Evolutionary conservation across 768 basidiomycete species (phyloP).

Genomic region (Lentinula sp.): DNA sequence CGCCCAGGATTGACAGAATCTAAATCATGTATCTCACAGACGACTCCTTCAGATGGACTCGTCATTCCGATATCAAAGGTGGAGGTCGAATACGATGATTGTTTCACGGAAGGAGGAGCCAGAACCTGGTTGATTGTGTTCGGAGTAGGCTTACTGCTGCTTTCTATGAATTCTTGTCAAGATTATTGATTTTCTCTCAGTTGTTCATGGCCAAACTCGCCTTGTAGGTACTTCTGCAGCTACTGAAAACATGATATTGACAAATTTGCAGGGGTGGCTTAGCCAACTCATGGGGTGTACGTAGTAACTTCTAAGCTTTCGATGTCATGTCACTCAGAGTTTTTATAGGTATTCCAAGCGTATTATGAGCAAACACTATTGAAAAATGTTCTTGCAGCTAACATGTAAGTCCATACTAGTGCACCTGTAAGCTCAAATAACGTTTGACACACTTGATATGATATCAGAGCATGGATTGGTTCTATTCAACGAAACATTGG

Average conservation of each 20-base stretch:
- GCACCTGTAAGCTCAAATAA: neutral
- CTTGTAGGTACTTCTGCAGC: neutral
- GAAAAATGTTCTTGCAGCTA: too few relatives aligned
- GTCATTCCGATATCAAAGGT: neutral
- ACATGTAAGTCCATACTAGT: neutral
- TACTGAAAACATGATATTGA: neutral
- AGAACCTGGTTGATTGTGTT: neutral
- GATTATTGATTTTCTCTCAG: neutral
- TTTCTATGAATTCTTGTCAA: too few relatives aligned
- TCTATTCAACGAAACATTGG: neutral
- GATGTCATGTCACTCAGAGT: too few relatives aligned
- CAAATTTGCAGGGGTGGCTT: neutral
- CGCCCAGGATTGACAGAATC: too few relatives aligned
- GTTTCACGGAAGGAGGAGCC: neutral
- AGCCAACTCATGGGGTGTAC: neutral
- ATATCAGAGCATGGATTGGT: neutral
- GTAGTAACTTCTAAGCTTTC: neutral
- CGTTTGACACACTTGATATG: neutral
- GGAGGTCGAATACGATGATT: neutral
- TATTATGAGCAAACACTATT: too few relatives aligned
- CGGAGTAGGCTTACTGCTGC: neutral
- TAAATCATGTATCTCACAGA: too few relatives aligned
- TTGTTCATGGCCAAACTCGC: neutral
- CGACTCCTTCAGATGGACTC: too few relatives aligned
- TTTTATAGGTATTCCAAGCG: too few relatives aligned